Evolutionary conservation across 208 protist genomes (phyloP).

Genomic region (Trypanosoma platydactyli): DNA sequence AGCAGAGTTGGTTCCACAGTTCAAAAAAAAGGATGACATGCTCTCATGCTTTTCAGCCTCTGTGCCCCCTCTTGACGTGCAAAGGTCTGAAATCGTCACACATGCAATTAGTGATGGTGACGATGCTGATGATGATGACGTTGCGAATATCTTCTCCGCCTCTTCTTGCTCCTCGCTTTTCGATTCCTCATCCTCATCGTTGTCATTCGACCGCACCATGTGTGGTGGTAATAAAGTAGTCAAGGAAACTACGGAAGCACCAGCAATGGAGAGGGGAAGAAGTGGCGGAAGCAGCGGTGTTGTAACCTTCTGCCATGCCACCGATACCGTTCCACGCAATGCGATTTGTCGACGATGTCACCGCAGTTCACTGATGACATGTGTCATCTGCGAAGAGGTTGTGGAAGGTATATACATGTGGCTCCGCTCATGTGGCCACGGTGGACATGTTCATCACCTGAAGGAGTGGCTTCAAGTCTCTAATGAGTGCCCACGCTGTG

Average conservation of each 20-base stretch:
- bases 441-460: slow-evolving; percentile 82
- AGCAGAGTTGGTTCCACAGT: slow-evolving; percentile 42
- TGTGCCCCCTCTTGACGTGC: no score
- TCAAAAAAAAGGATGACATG: slow-evolving; percentile 15
- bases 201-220: no score
- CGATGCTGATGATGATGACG: no score
- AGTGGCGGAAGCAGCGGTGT: not conserved
- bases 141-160: no score
- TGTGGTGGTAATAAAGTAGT: not conserved
- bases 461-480: slow-evolving; percentile 70
- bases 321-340: slow-evolving; percentile 39
- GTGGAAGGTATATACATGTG: slow-evolving; percentile 85
- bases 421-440: slow-evolving; percentile 81
- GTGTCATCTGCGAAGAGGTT: slow-evolving; percentile 80
- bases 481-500: slow-evolving; percentile 74
- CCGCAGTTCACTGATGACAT: slow-evolving; percentile 53
- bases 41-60: not conserved
- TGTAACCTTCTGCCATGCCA: not conserved
- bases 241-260: no score
- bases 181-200: no score
- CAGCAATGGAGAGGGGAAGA: slow-evolving; percentile 15
- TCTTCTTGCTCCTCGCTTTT: no score
- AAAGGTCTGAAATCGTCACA: no score
- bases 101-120: no score
- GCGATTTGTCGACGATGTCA: slow-evolving; percentile 54